Evolutionary conservation across 345 rosid genomes (phyloP).

Genomic region (Rhodomyrtus tomentosa): DNA sequence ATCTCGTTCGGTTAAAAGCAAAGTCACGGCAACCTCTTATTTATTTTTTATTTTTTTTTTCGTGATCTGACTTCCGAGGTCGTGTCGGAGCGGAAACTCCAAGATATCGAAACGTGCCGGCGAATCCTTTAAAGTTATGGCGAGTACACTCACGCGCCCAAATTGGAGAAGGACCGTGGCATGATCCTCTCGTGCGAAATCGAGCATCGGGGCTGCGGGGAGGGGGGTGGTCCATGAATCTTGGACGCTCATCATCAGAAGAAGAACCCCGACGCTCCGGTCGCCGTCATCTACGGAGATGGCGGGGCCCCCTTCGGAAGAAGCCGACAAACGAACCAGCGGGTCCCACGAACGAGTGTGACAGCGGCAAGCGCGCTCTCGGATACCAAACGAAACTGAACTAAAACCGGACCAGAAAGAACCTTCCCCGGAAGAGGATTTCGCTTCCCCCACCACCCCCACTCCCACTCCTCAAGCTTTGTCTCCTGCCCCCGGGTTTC

Average conservation of each 20-base stretch:
- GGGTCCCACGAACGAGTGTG: too few relatives aligned
- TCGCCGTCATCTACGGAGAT: not conserved
- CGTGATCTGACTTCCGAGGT: too few relatives aligned
- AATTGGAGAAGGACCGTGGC: not conserved
- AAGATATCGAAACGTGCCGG: too few relatives aligned
- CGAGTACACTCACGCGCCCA: not conserved
- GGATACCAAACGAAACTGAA: not conserved
- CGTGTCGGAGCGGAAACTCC: too few relatives aligned
- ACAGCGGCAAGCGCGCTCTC: not conserved
- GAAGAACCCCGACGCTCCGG: not conserved
- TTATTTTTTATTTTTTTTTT: too few relatives aligned
- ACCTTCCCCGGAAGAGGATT: not conserved
- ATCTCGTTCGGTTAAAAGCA: too few relatives aligned
- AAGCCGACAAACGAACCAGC: not conserved
- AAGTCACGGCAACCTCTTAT: too few relatives aligned
- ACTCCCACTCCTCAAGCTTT: not conserved
- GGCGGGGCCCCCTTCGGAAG: not conserved
- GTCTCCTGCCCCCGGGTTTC: not conserved
- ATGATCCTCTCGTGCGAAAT: not conserved
- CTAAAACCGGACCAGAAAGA: not conserved
- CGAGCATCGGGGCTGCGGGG: too few relatives aligned
- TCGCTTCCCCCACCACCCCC: not conserved
- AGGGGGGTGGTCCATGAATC: too few relatives aligned
- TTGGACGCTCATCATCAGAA: not conserved
- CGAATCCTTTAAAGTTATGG: not conserved